Base-by-base conservation (phyloP, 2,329 filamentous ascomycete genomes). In the Venturia oleaginea region DNA sequence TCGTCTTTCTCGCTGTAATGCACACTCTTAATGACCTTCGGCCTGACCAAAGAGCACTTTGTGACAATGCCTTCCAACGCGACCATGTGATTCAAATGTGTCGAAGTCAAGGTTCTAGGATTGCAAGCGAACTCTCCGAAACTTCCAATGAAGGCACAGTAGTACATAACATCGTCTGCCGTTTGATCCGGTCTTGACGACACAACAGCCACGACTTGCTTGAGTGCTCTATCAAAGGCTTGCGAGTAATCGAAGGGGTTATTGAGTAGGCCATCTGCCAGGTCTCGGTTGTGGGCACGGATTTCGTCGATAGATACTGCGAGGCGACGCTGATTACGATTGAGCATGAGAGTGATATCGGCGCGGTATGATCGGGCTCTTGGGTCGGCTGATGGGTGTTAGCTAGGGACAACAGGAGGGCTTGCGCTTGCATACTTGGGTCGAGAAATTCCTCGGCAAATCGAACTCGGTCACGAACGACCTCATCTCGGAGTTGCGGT, bases 51-150 rank as follows among this genome's bases (percentile, higher is more conserved):
- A 30, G 92, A 97, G 77, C 91, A 96, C 75, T 94, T 90, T 42
- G 94, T 99, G 51, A 99, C 94, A 71, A 99, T 99, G 59, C 94
- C 94, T 77, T 99, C 94, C 62, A 99, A 83, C 3, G 92, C 96
- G 17, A 99, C 90, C 92, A 99, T 97, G 72, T 90, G 88, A 76
- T 99, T 99, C 65, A 99, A 84, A 71, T 96, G 90, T 48, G 86
- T 83, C 2, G 93, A 97, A 61, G 91, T 91, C 37, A 99, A 79
- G 0, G 94, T 97, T 69, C 94, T 86, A 48, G 94, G 94, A 72
- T 97, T 99, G 83, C 92, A 97, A 15, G 92, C 84, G 74, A 91
- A 94, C 74, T 97, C 87, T 68, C 95, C 94, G 73, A 99, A 99
- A 73, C 91, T 96, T 68, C 94, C 94, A 64, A 93, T 86, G 79